Conservation (phyloP, 768 basidiomycete genomes). For the Nevesoporus exiguus region DNA sequence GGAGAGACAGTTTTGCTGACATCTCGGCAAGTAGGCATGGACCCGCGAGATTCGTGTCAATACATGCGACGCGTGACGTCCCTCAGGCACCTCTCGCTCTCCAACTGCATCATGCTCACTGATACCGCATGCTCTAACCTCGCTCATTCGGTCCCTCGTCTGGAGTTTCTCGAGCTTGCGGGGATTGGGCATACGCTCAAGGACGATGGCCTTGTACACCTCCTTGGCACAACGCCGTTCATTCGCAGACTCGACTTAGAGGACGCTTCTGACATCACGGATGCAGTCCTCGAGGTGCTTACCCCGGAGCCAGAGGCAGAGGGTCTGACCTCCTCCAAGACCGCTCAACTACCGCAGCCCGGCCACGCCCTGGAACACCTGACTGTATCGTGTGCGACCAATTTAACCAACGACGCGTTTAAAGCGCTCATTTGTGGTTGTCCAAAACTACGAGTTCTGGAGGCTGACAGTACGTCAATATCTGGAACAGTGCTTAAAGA, state of each 20-base stretch:
- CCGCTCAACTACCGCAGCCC: constrained; percentile 36
- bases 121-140: constrained; percentile 74
- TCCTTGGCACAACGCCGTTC: constrained; percentile 65
- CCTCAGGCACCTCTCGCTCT: constrained; percentile 72
- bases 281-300: constrained; percentile 62
- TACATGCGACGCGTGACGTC: constrained; percentile 62
- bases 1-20: constrained; percentile 50
- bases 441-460: constrained; percentile 57
- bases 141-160: constrained; percentile 61
- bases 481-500: constrained; percentile 57
- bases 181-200: constrained; percentile 66
- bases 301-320: constrained; percentile 41
- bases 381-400: constrained; percentile 61
- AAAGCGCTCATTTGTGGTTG: constrained; percentile 62
- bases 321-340: constrained; percentile 6
- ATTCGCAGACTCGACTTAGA: constrained; percentile 84
- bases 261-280: constrained; percentile 71
- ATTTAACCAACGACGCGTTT: constrained; percentile 63
- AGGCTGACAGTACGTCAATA: constrained; percentile 79
- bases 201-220: constrained; percentile 68
- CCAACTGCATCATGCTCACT: constrained; percentile 66
- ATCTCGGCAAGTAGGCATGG: constrained; percentile 63
- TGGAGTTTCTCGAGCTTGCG: constrained; percentile 78
- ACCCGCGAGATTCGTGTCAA: constrained; percentile 44
- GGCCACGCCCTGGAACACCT: constrained; percentile 74